Percentiles rank a stretch among this genome's conserved stretches.
Evolutionary conservation across 306 rosid species (phyloP).

Genomic region (Cucurbita maxima): DNA sequence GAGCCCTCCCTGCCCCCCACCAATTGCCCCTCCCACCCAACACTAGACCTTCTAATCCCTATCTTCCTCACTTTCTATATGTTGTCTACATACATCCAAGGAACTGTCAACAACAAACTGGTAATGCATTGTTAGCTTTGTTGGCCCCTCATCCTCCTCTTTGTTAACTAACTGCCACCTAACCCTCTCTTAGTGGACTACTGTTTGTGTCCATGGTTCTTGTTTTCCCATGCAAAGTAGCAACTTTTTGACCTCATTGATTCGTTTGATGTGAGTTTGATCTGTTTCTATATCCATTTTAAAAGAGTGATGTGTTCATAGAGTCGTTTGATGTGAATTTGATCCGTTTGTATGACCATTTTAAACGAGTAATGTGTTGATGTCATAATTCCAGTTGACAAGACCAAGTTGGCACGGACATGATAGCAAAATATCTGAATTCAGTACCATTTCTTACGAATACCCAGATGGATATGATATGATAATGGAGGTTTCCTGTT

Average conservation of each 20-base stretch:
- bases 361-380: not conserved
- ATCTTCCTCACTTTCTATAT: not conserved
- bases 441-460: not conserved
- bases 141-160: not conserved
- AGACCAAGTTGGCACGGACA: not conserved
- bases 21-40: not conserved
- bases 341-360: not conserved
- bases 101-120: not conserved
- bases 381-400: not conserved
- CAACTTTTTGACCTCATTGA: too few species aligned
- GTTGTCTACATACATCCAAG: constrained; percentile 1
- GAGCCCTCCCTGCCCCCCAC: not conserved
- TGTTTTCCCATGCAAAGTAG: too few species aligned
- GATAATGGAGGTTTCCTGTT: not conserved
- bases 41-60: not conserved
- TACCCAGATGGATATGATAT: not conserved
- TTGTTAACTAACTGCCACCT: not conserved
- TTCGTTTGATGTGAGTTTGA: not conserved
- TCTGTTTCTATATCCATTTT: not conserved
- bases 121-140: not conserved
- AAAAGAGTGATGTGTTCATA: not conserved
- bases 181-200: not conserved
- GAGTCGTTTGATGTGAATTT: not conserved
- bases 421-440: not conserved
- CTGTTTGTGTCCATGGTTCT: too few species aligned